Evolutionary conservation across 1,284 basidiomycete species (phyloP).

Genomic region (Boletus semigastroideus): DNA sequence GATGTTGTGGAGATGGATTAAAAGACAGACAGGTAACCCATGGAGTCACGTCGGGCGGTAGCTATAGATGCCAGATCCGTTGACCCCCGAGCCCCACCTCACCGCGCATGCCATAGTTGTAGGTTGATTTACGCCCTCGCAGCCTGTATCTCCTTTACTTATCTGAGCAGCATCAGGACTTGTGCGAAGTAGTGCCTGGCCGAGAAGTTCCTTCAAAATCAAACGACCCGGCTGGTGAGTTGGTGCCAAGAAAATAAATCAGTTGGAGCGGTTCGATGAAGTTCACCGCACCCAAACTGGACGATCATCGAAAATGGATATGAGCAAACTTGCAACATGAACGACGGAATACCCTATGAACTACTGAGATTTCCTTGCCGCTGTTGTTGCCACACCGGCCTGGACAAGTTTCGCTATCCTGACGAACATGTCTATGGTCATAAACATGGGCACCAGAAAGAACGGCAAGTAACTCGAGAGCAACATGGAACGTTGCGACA

Average conservation of each 20-base stretch:
- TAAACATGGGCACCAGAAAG: conserved; percentile 66
- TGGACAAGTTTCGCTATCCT: conserved; percentile 33
- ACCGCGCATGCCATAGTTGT: too few species aligned
- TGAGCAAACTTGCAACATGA: neutral
- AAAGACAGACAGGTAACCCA: neutral
- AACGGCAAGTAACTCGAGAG: conserved; percentile 76
- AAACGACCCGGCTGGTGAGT: neutral
- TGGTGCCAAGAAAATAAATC: neutral
- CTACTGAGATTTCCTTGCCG: conserved; percentile 22
- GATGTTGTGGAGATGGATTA: neutral
- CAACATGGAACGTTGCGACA: conserved; percentile 50
- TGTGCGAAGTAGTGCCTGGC: neutral
- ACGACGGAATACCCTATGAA: neutral
- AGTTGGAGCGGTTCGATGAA: too few species aligned
- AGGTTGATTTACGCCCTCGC: neutral
- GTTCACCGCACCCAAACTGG: too few species aligned
- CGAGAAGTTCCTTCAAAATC: neutral
- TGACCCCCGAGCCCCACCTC: too few species aligned
- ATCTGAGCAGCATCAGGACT: neutral
- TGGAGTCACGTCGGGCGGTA: neutral
- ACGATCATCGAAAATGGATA: neutral
- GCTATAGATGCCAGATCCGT: neutral
- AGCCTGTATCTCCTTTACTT: neutral
- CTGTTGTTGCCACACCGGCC: neutral
- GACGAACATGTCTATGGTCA: conserved; percentile 70